Conservation (phyloP, 2,329 filamentous ascomycete genomes). For the Sordariomycetes sp. region DNA sequence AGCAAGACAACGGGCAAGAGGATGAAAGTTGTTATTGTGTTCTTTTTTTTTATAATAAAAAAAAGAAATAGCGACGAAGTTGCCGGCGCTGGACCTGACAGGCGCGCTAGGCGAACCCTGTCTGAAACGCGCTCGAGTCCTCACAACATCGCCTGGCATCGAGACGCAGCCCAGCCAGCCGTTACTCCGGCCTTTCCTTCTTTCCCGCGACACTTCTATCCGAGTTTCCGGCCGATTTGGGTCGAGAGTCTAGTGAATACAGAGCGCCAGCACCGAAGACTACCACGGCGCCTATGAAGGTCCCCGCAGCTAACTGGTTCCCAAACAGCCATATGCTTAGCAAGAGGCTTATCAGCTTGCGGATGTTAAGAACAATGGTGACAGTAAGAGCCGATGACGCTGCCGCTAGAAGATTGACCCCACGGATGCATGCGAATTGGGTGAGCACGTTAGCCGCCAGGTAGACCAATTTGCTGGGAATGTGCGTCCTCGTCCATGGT, state of each 20-base stretch:
- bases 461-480: conserved; percentile 63
- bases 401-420: conserved; percentile 87
- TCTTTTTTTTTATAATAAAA: too few relatives aligned
- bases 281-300: conserved; percentile 68
- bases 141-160: too few relatives aligned
- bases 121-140: too few relatives aligned
- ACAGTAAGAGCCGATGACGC: conserved; percentile 87
- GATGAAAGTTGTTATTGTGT: too few relatives aligned
- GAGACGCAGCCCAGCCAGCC: neutral
- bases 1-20: too few relatives aligned
- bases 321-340: conserved; percentile 93
- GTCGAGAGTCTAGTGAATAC: conserved; percentile 64
- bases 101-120: too few relatives aligned
- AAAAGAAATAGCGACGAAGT: too few relatives aligned
- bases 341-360: conserved; percentile 84
- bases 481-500: neutral
- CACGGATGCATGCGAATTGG: conserved; percentile 89
- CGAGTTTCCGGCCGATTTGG: neutral
- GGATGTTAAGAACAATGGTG: conserved; percentile 89
- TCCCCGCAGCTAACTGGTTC: conserved; percentile 66
- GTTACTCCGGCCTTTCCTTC: conserved; percentile 6
- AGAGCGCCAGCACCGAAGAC: conserved; percentile 88
- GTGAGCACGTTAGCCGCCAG: conserved; percentile 72
- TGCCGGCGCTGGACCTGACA: too few relatives aligned
- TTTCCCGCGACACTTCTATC: neutral